Conservation (phyloP, 768 basidiomycete genomes). For the Baorangia bicolor region DNA sequence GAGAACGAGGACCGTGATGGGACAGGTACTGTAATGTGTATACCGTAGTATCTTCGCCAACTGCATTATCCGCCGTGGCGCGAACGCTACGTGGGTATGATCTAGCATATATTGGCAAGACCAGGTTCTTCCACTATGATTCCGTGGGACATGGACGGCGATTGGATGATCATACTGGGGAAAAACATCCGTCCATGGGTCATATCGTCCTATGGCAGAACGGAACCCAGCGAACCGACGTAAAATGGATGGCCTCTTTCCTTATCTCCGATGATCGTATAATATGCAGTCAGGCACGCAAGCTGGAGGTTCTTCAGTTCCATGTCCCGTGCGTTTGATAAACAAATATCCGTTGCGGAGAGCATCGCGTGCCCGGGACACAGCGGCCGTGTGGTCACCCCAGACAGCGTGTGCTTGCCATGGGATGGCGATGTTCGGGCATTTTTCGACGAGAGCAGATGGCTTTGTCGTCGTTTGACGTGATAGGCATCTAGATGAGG, state of each 20-base stretch:
- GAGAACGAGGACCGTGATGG: background rate
- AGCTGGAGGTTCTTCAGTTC: background rate
- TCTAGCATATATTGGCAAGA: background rate
- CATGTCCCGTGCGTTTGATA: background rate
- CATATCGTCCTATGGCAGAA: background rate
- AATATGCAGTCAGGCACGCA: background rate
- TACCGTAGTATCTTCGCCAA: too few relatives aligned
- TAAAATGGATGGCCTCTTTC: background rate
- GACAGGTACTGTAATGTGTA: background rate
- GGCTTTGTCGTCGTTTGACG: too few relatives aligned
- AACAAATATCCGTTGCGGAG: background rate
- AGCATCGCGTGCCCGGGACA: too few relatives aligned
- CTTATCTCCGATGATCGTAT: background rate
- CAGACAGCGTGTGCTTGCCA: too few relatives aligned
- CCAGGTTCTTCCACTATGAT: background rate
- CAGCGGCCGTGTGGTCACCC: too few relatives aligned
- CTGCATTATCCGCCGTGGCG: background rate
- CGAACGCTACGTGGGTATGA: background rate
- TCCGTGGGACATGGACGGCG: background rate
- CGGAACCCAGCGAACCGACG: too few relatives aligned
- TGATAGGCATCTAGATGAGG: too few relatives aligned
- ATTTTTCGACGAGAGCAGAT: too few relatives aligned
- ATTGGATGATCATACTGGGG: background rate
- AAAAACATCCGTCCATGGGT: background rate
- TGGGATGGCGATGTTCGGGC: too few relatives aligned